A percentile compares a stretch with the other conserved stretches of the same genome.
phyloP scores from a whole-genome alignment of 2,329 filamentous ascomycete species.

The Penicillium janthinellum region DNA sequence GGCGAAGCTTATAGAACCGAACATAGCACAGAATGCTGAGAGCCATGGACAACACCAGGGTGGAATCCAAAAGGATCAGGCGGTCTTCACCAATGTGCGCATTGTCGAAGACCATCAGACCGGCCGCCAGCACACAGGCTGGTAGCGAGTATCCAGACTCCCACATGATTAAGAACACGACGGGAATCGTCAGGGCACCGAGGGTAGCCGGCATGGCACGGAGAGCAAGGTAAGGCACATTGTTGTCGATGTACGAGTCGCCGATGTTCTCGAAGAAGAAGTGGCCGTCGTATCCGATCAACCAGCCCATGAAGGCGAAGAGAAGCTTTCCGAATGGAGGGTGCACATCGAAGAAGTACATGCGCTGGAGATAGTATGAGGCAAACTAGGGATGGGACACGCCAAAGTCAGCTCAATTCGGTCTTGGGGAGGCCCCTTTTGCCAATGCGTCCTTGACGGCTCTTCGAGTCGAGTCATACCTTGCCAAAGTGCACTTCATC shows the following conservation, averaged over 20 bases:
- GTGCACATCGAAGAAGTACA: constrained; percentile 99
- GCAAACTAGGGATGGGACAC: constrained; percentile 43
- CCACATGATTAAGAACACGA: constrained; percentile 98
- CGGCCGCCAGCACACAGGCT: constrained; percentile 82
- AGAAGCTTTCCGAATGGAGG: constrained; percentile 97
- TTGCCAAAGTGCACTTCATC: constrained; percentile 99
- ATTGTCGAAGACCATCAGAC: constrained; percentile 91
- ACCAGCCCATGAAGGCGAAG: constrained; percentile 95
- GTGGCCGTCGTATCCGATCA: constrained; percentile 93
- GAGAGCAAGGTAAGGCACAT: constrained; percentile 95
- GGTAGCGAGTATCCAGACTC: constrained; percentile 97
- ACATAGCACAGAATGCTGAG: constrained; percentile 92
- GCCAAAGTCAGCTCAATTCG: constrained; percentile 24
- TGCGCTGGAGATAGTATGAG: constrained; percentile 85
- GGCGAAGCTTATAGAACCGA: constrained; percentile 94
- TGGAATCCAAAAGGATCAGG: constrained; percentile 91
- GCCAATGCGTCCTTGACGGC: neutral
- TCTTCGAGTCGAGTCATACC: constrained; percentile 57
- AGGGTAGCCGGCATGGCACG: constrained; percentile 89
- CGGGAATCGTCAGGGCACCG: constrained; percentile 89
- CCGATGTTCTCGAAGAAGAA: constrained; percentile 99
- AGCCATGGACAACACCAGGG: constrained; percentile 92
- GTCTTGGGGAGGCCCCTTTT: constrained; percentile 7
- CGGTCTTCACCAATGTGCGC: constrained; percentile 96
- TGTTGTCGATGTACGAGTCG: constrained; percentile 95